Evolutionary conservation across 768 basidiomycete genomes (phyloP).

Genomic region (Lactarius sp.): DNA sequence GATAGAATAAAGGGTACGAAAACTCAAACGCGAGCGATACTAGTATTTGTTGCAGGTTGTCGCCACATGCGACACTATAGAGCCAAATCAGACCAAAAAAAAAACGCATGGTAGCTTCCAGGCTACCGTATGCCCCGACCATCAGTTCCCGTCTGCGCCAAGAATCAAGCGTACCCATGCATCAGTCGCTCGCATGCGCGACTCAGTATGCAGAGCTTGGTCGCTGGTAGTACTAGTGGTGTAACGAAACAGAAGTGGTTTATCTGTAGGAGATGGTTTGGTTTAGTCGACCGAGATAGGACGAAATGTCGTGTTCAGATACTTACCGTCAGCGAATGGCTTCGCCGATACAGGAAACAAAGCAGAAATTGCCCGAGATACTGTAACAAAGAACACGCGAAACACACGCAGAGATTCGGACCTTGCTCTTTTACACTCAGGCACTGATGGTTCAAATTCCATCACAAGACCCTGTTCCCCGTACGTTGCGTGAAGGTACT

Average conservation of each 20-base stretch:
- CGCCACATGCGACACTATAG: too few species aligned
- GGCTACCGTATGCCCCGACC: not conserved
- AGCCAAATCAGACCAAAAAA: not conserved
- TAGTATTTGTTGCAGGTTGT: too few species aligned
- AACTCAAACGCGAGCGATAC: too few species aligned
- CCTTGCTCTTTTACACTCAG: not conserved
- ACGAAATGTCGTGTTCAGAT: not conserved
- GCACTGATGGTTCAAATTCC: not conserved
- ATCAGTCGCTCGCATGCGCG: not conserved
- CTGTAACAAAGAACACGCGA: not conserved
- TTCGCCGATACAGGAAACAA: not conserved
- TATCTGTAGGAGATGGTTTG: not conserved
- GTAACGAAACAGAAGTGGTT: not conserved
- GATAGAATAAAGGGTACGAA: too few species aligned
- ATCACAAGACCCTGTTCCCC: not conserved
- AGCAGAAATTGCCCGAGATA: not conserved
- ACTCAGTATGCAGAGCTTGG: not conserved
- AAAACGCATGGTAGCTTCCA: not conserved
- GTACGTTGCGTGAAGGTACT: slow-evolving; percentile 3
- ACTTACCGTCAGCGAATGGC: slow-evolving; percentile 6
- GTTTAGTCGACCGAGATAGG: not conserved
- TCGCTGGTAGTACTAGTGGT: too few species aligned
- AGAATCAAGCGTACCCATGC: not conserved
- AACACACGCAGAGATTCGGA: not conserved
- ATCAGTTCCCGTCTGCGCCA: slow-evolving; percentile 1